These are phyloP conservation scores for Durio zibethinus DNA, from an alignment of 345 rosid species.

Conservation along the genomic window DNA sequence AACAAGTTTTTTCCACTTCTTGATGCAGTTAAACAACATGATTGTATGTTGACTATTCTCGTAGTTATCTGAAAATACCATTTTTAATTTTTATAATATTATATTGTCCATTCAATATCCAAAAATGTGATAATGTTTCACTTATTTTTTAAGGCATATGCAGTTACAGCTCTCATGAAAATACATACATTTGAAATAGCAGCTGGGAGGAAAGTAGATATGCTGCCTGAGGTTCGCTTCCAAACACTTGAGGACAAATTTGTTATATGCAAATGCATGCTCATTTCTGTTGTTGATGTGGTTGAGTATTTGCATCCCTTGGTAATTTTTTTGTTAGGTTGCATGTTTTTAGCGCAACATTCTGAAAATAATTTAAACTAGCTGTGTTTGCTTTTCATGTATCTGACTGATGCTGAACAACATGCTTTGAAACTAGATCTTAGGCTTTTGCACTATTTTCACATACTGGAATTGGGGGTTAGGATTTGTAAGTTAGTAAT, in stretches of 20 bases:
- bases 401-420: not conserved
- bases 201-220: constrained; percentile 75
- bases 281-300: constrained; percentile 5
- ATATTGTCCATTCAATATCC: not conserved
- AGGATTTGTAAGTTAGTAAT: not conserved
- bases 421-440: not conserved
- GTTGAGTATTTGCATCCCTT: not conserved
- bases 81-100: not conserved
- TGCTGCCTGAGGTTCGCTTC: constrained; percentile 83
- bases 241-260: not conserved
- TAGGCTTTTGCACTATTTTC: not conserved
- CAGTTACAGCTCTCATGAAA: constrained; percentile 90
- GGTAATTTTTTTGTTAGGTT: not conserved
- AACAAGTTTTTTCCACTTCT: not conserved
- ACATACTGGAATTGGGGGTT: not conserved
- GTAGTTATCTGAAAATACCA: not conserved
- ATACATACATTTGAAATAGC: constrained; percentile 86
- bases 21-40: not conserved
- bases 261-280: not conserved
- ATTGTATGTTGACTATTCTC: not conserved
- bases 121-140: constrained; percentile 16
- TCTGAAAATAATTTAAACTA: not conserved
- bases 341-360: not conserved
- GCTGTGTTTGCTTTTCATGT: not conserved
- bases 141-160: constrained; percentile 69